phyloP scores from a whole-genome alignment of 2,329 filamentous ascomycete species.

The Parastagonospora nodorum region DNA sequence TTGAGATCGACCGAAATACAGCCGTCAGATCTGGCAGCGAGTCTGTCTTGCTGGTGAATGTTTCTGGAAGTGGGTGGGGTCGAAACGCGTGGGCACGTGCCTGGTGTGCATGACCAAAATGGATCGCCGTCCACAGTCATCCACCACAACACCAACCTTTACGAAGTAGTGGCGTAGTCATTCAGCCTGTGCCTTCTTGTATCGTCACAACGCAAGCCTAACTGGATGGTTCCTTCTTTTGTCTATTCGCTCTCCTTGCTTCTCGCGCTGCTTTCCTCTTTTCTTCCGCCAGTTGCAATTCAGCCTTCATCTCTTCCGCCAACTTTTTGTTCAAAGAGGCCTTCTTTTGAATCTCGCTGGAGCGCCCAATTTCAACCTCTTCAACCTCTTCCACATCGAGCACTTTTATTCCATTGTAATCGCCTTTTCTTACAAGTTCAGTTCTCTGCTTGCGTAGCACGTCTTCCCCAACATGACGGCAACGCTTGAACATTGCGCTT shows the following conservation, averaged over 20 bases:
- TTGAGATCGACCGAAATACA: conserved; percentile 2
- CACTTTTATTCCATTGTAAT: background rate
- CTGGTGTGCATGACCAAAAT: too few relatives aligned
- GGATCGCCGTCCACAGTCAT: background rate
- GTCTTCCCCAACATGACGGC: background rate
- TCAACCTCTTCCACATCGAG: background rate
- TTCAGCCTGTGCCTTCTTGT: background rate
- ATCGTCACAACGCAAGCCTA: background rate
- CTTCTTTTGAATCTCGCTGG: background rate
- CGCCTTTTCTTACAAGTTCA: background rate
- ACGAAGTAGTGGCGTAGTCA: too few relatives aligned
- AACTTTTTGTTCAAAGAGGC: background rate
- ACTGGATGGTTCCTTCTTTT: background rate
- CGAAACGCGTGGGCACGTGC: conserved; percentile 4
- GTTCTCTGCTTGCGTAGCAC: background rate
- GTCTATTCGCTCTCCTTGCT: background rate
- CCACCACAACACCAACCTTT: background rate
- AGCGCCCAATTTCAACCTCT: background rate
- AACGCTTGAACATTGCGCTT: background rate
- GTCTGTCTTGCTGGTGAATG: background rate
- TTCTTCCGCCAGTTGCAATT: background rate
- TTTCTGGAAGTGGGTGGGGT: background rate
- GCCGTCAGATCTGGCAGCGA: background rate
- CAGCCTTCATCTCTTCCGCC: background rate
- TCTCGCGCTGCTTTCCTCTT: background rate